These are phyloP conservation scores for Phaeotremella fagi DNA, from an alignment of 768 basidiomycete species.

Conservation along the genomic window DNA sequence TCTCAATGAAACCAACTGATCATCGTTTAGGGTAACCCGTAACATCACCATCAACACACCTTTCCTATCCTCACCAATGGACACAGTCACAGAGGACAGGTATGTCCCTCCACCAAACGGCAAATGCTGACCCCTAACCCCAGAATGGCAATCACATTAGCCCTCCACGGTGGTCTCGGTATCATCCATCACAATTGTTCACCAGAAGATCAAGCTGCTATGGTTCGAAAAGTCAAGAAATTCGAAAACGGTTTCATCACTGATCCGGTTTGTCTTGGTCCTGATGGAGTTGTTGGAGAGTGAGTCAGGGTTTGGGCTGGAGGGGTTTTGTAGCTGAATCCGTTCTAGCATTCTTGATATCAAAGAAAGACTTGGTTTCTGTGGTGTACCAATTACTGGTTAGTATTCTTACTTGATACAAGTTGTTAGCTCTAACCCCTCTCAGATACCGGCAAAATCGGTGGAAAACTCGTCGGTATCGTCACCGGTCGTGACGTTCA, in stretches of 20 bases:
- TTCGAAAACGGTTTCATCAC: conserved; percentile 99
- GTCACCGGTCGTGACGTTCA: conserved; percentile 95
- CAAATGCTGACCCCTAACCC: conserved; percentile 34
- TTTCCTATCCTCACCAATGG: conserved; percentile 97
- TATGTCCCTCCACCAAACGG: conserved; percentile 51
- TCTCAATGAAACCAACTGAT: background rate
- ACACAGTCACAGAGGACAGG: conserved; percentile 94
- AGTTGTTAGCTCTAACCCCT: background rate
- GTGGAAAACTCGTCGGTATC: conserved; percentile 90
- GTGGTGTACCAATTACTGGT: conserved; percentile 97
- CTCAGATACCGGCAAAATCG: conserved; percentile 75
- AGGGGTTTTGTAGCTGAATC: no score
- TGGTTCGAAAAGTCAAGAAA: conserved; percentile 96
- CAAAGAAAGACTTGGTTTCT: conserved; percentile 86
- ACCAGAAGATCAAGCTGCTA: conserved; percentile 78
- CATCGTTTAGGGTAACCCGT: conserved; percentile 62
- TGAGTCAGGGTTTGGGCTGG: no score
- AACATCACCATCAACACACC: conserved; percentile 89
- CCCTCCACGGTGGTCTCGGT: conserved; percentile 90
- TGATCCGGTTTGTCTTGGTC: conserved; percentile 83
- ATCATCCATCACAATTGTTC: conserved; percentile 90
- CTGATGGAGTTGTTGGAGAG: conserved; percentile 71
- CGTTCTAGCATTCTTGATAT: conserved; percentile 70
- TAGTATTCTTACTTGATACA: conserved; percentile 46
- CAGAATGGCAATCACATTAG: conserved; percentile 50